These are phyloP conservation scores for Linderina pennispora DNA, from an alignment of 192 early-diverging fungal species.

Conservation along the genomic window DNA sequence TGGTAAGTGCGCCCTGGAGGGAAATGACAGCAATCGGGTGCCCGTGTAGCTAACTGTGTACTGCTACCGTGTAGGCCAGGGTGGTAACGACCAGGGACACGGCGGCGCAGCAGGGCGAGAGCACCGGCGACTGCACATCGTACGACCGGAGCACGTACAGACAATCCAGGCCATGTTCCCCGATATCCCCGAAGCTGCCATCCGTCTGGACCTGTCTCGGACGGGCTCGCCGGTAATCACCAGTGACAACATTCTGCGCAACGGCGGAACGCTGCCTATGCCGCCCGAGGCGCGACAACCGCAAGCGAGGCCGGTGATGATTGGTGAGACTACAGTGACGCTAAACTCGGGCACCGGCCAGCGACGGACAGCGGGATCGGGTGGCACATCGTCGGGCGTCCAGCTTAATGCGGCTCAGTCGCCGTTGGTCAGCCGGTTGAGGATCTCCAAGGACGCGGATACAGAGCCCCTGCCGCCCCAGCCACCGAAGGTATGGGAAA, in stretches of 20 bases:
- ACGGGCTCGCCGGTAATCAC: conserved; percentile 80
- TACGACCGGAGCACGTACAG: conserved; percentile 52
- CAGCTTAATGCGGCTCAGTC: conserved; percentile 28
- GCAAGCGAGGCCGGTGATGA: not conserved
- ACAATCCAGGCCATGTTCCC: conserved; percentile 80
- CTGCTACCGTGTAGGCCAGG: too few relatives aligned
- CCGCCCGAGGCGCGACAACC: conserved; percentile 6
- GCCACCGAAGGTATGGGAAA: conserved; percentile 40
- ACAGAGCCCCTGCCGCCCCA: conserved; percentile 11
- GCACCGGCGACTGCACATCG: conserved; percentile 23
- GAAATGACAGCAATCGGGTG: not conserved
- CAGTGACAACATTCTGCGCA: conserved; percentile 70
- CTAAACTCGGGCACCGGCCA: too few relatives aligned
- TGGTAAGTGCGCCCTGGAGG: conserved; percentile 21
- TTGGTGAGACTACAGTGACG: too few relatives aligned
- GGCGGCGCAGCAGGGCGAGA: conserved; percentile 5
- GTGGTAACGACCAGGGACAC: conserved; percentile 22
- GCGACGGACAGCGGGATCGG: not conserved
- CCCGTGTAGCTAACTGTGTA: too few relatives aligned
- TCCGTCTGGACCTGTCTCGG: conserved; percentile 67
- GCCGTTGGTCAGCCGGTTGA: conserved; percentile 30
- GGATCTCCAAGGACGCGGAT: conserved; percentile 15
- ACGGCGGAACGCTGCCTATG: conserved; percentile 43
- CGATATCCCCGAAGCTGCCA: conserved; percentile 65
- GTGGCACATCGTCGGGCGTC: conserved; percentile 15